Conservation (phyloP, 192 early-diverging fungal species). For the Funneliformis geosporum region DNA sequence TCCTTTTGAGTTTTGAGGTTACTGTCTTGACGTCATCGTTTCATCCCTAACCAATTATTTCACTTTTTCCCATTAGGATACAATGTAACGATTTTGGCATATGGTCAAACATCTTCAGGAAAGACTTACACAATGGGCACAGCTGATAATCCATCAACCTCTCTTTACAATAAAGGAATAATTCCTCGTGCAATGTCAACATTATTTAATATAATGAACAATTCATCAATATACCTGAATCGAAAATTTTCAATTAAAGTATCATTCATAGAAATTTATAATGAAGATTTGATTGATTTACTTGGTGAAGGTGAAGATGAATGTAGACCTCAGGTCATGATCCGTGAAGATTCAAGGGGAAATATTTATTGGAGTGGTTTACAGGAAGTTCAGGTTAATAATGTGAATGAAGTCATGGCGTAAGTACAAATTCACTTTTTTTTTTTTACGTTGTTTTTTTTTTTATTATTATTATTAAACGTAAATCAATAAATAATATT, state of each 20-base stretch:
- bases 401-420: conserved; percentile 72
- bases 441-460: conserved; percentile 14
- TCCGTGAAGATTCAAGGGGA: conserved; percentile 86
- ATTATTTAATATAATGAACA: conserved; percentile 52
- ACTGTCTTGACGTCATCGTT: too few species aligned
- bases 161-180: conserved; percentile 54
- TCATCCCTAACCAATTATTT: neutral
- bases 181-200: conserved; percentile 72
- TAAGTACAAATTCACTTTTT: conserved; percentile 34
- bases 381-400: conserved; percentile 69
- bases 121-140: conserved; percentile 98
- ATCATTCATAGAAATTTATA: conserved; percentile 95
- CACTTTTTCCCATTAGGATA: conserved; percentile 57
- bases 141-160: conserved; percentile 37
- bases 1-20: neutral
- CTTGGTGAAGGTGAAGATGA: conserved; percentile 62
- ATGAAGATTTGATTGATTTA: conserved; percentile 95
- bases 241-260: conserved; percentile 59
- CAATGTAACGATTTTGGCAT: conserved; percentile 93
- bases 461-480: neutral
- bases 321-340: conserved; percentile 63
- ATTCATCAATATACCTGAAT: conserved; percentile 29
- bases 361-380: conserved; percentile 87
- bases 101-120: conserved; percentile 91
- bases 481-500: neutral